A percentile compares a stretch with the other conserved stretches of the same genome.
Conservation (phyloP, 2,329 filamentous ascomycete genomes). For the Colletotrichum echinochloae region DNA sequence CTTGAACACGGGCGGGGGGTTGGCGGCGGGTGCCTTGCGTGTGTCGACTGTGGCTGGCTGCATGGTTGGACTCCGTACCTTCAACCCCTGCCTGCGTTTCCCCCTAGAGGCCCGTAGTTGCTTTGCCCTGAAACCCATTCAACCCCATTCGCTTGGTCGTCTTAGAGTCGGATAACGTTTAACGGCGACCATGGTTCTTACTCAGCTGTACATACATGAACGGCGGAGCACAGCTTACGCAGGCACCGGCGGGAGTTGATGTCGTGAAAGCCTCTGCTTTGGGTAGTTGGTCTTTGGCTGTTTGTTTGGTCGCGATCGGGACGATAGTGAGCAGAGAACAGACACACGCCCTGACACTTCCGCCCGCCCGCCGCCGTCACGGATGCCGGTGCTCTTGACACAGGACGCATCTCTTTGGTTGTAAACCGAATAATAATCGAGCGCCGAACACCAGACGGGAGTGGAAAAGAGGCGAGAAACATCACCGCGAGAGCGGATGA, state of each 20-base stretch:
- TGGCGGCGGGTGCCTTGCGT: background rate
- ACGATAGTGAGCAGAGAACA: conserved; percentile 25
- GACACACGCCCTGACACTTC: conserved; percentile 32
- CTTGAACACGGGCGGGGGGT: background rate
- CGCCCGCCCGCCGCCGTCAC: conserved; percentile 29
- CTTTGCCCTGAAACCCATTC: background rate
- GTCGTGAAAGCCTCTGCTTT: conserved; percentile 7
- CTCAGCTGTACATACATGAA: background rate
- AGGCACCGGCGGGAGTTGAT: background rate
- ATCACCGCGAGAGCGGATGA: conserved; percentile 31
- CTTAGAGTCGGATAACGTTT: background rate
- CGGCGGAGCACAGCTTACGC: background rate
- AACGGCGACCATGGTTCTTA: background rate
- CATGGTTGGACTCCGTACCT: background rate
- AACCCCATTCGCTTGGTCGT: background rate
- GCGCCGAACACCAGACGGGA: conserved; percentile 38
- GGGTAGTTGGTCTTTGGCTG: background rate
- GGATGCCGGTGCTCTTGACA: conserved; percentile 32
- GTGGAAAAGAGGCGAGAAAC: background rate
- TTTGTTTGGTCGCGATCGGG: background rate
- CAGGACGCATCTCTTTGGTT: conserved; percentile 31
- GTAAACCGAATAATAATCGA: conserved; percentile 34
- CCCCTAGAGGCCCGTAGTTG: too few relatives aligned
- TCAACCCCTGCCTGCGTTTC: conserved; percentile 6
- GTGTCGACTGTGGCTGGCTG: background rate